Conservation (phyloP, 495 filamentous ascomycete species). For the Mytilinidion resinicola region DNA sequence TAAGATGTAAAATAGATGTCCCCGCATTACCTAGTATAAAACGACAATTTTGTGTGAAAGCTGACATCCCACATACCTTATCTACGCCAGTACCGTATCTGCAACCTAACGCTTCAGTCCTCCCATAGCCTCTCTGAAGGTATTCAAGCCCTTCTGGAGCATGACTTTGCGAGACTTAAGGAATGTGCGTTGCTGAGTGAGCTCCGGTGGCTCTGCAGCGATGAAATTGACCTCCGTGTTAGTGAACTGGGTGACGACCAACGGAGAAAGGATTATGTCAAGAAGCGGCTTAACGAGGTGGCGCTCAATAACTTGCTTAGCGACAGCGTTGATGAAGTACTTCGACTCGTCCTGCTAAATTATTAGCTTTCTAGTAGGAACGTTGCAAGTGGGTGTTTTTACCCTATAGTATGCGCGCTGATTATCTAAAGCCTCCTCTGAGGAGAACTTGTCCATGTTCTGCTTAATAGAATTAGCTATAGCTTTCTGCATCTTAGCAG, state of each 20-base stretch:
- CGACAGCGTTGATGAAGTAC: constrained; percentile 29
- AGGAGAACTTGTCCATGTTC: constrained; percentile 24
- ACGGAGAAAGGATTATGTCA: constrained; percentile 25
- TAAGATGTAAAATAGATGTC: no score
- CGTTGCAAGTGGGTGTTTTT: not conserved
- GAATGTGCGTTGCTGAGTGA: constrained; percentile 12
- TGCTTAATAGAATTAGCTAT: constrained; percentile 5
- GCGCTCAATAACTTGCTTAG: constrained; percentile 35
- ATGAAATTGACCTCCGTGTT: constrained; percentile 28
- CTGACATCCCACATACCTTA: no score
- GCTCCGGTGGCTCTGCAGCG: constrained; percentile 25
- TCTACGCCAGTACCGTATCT: no score
- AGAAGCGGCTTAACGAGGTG: constrained; percentile 28
- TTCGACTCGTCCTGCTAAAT: constrained; percentile 27
- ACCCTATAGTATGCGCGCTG: constrained; percentile 23
- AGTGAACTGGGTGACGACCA: constrained; percentile 20
- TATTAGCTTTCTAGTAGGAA: not conserved
- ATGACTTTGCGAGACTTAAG: constrained; percentile 21
- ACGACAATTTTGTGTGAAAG: no score
- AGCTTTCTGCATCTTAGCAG: not conserved
- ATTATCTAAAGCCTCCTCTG: constrained; percentile 22
- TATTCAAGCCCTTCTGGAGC: constrained; percentile 27
- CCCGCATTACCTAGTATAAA: no score
- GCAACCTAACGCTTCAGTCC: no score
- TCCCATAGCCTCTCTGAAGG: constrained; percentile 27